Evolutionary conservation across 2,329 filamentous ascomycete species (phyloP).

Genomic region (Madurella mycetomatis): DNA sequence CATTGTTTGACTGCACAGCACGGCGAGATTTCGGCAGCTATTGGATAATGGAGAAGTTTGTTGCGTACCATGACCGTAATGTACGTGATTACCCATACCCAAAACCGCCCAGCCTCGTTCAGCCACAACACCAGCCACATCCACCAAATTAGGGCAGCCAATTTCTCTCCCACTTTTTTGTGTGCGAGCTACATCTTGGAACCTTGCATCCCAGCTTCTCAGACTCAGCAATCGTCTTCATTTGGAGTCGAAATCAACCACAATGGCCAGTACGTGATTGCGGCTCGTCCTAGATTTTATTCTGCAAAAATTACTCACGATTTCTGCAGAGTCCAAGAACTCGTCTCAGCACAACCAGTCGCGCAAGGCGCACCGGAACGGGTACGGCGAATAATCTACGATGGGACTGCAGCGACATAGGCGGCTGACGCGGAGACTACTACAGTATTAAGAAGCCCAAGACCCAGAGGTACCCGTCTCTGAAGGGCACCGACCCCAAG

Average conservation of each 20-base stretch:
- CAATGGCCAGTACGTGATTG: slow-evolving; percentile 64
- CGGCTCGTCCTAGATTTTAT: not conserved
- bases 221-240: slow-evolving; percentile 24
- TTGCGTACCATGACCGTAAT: too few species aligned
- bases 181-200: slow-evolving; percentile 16
- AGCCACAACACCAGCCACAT: slow-evolving; percentile 21
- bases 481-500: slow-evolving; percentile 99
- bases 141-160: slow-evolving; percentile 24
- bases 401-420: slow-evolving; percentile 5
- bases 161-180: slow-evolving; percentile 25
- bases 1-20: not conserved
- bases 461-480: slow-evolving; percentile 96
- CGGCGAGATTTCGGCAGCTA: too few species aligned
- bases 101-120: not conserved
- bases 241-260: slow-evolving; percentile 43
- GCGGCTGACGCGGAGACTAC: slow-evolving; percentile 9
- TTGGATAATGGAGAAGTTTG: too few species aligned
- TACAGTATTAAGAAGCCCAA: slow-evolving; percentile 99
- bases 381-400: slow-evolving; percentile 57
- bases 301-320: slow-evolving; percentile 27
- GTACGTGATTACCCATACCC: too few species aligned
- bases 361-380: slow-evolving; percentile 99
- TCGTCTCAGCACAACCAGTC: slow-evolving; percentile 98
- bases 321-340: slow-evolving; percentile 90
- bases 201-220: slow-evolving; percentile 22